Percentiles rank a stretch among this genome's conserved stretches.
phyloP scores from a whole-genome alignment of 306 rosid species.

The Aeschynomene evenia region DNA sequence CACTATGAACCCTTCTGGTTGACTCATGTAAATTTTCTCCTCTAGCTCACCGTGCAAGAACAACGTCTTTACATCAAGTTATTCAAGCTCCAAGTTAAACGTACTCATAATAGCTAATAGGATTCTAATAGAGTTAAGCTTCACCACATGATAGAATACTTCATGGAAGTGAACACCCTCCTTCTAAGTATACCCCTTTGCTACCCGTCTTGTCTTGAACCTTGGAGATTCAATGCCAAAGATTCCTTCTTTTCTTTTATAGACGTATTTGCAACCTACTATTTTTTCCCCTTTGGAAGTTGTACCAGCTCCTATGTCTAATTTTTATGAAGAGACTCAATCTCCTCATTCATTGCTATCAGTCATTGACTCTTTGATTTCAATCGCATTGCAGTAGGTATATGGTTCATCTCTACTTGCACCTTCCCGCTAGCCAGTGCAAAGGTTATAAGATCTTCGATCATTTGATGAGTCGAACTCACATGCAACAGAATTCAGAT shows the following conservation, averaged over 20 bases:
- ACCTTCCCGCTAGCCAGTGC: not conserved
- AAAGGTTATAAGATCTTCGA: no score
- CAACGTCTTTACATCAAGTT: not conserved
- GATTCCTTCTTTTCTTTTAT: not conserved
- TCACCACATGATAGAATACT: no score
- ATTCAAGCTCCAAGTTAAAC: not conserved
- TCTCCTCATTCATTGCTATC: not conserved
- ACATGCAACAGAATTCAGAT: no score
- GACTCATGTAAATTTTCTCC: not conserved
- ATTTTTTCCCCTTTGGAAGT: not conserved
- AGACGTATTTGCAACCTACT: not conserved
- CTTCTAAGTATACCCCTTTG: not conserved
- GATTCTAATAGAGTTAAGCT: not conserved
- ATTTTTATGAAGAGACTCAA: conserved; percentile 7
- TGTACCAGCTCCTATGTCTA: not conserved
- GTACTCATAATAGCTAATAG: not conserved
- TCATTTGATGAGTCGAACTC: no score
- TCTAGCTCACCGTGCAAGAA: not conserved
- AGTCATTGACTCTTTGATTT: not conserved
- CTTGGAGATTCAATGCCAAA: not conserved
- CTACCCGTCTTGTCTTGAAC: not conserved
- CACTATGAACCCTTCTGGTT: not conserved
- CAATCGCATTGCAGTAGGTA: not conserved
- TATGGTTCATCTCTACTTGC: not conserved
- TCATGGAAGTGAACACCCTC: not conserved